A percentile compares a stretch with the other conserved stretches of the same genome.
Conservation (phyloP, 148 eudicot species). For the Polygonum maritimum region DNA sequence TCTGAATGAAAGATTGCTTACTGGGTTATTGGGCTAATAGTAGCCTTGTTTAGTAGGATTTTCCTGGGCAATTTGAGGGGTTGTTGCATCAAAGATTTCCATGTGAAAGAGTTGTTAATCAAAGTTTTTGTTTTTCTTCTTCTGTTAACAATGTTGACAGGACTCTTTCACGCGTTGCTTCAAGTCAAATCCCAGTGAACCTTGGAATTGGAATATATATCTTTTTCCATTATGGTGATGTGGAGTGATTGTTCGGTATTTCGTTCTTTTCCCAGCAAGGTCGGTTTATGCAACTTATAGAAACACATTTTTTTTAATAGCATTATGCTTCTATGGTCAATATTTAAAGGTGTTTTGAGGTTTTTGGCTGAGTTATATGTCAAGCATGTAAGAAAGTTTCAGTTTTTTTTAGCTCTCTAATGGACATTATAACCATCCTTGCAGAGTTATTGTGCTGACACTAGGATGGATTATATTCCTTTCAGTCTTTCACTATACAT, state of each 20-base stretch:
- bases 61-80: background rate
- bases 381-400: too few species aligned
- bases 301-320: background rate
- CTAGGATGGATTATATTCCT: slow-evolving; percentile 97
- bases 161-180: slow-evolving; percentile 98
- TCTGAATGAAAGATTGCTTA: background rate
- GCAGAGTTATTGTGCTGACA: slow-evolving; percentile 73
- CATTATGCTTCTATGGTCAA: background rate
- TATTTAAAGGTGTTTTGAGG: background rate
- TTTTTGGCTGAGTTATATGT: background rate
- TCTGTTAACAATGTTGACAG: slow-evolving; percentile 26
- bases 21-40: background rate
- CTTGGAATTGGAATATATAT: slow-evolving; percentile 98
- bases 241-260: slow-evolving; percentile 79
- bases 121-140: background rate
- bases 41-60: background rate
- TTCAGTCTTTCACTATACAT: slow-evolving; percentile 84
- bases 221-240: slow-evolving; percentile 92
- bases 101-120: background rate
- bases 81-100: background rate
- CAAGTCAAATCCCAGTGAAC: slow-evolving; percentile 96
- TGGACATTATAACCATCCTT: background rate
- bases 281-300: slow-evolving; percentile 17
- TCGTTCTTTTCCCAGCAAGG: slow-evolving; percentile 78
- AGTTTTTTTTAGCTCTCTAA: background rate